Percentiles rank a stretch among this genome's conserved stretches.
Conservation (phyloP, 2,329 filamentous ascomycete species). For the Metarhizium humberi region DNA sequence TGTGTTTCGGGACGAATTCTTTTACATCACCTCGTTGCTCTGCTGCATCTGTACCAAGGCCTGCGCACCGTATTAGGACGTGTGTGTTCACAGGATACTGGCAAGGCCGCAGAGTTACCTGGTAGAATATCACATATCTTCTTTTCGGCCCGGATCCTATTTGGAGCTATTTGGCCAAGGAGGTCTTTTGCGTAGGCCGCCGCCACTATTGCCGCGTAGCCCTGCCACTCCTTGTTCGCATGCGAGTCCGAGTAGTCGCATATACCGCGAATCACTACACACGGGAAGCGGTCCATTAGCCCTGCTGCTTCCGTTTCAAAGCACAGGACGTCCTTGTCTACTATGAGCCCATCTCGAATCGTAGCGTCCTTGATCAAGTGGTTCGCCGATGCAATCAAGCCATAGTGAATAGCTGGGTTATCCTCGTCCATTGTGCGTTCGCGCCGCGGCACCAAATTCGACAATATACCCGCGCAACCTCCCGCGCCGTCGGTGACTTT, state of each 20-base stretch:
- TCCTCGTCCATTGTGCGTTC: neutral
- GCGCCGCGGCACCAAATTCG: neutral
- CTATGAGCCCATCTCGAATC: constrained; percentile 14
- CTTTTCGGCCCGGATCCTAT: constrained; percentile 8
- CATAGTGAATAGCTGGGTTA: constrained; percentile 13
- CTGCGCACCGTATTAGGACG: no score
- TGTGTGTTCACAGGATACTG: no score
- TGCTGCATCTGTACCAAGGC: no score
- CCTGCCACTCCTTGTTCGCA: constrained; percentile 21
- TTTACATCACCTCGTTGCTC: no score
- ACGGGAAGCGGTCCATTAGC: constrained; percentile 18
- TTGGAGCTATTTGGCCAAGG: constrained; percentile 8
- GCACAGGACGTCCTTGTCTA: neutral
- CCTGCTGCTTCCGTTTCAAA: constrained; percentile 23
- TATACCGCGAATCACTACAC: constrained; percentile 24
- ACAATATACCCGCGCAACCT: neutral
- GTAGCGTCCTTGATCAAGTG: neutral
- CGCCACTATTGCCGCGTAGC: constrained; percentile 19
- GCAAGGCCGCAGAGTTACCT: neutral
- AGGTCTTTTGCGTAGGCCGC: constrained; percentile 21
- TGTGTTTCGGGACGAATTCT: no score
- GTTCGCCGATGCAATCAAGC: constrained; percentile 4
- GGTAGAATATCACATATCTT: constrained; percentile 5
- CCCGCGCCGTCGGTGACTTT: no score
- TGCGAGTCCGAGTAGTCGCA: constrained; percentile 26